Conservation (phyloP, 345 rosid species). For the Kandelia obovata region DNA sequence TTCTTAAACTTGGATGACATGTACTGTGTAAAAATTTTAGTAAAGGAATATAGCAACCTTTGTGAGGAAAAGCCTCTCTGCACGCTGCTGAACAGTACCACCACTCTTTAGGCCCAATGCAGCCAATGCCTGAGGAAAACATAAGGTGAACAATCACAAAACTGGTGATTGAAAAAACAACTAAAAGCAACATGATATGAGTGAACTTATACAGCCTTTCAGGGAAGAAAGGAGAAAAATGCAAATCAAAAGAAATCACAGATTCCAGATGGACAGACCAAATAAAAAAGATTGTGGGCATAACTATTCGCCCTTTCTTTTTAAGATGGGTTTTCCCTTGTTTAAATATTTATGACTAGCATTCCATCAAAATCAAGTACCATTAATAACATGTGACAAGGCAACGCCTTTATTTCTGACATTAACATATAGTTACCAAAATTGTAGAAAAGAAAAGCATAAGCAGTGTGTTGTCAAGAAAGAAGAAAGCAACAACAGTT, state of each 20-base stretch:
- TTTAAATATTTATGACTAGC: background rate
- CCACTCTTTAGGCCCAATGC: conserved; percentile 91
- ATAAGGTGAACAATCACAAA: background rate
- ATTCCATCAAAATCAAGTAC: background rate
- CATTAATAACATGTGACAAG: background rate
- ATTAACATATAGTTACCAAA: background rate
- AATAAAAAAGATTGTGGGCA: no score
- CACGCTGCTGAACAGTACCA: conserved; percentile 86
- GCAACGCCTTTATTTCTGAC: background rate
- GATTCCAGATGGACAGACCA: no score
- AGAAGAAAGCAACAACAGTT: conserved; percentile 5
- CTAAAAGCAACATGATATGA: background rate
- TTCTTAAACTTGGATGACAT: background rate
- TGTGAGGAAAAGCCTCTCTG: conserved; percentile 89
- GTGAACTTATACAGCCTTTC: no score
- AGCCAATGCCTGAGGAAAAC: conserved; percentile 57
- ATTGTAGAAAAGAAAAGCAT: background rate
- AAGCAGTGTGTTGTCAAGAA: background rate
- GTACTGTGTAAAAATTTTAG: background rate
- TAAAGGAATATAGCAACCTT: conserved; percentile 44
- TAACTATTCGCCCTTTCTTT: no score
- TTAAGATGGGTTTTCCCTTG: background rate
- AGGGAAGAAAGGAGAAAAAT: no score
- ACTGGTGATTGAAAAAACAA: conserved; percentile 1
- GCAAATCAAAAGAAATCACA: no score